Base-by-base conservation (phyloP, 192 early-diverging fungal genomes). In the Radiomyces spectabilis region DNA sequence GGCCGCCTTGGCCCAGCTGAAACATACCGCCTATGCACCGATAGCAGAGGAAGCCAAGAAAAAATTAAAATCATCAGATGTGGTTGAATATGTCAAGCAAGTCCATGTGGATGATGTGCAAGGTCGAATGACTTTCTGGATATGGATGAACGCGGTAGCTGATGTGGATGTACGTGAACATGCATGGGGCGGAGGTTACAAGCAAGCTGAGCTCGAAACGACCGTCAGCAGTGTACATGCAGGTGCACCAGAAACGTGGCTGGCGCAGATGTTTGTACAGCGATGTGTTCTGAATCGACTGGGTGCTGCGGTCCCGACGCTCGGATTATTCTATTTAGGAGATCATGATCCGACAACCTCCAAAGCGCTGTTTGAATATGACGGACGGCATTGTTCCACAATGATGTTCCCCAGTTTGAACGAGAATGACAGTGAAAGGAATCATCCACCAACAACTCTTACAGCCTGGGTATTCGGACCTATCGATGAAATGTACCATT, bases 401-500 rank as follows among this genome's bases (percentile, higher is more conserved):
- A 37, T 66, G 4, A 42, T 48, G 19, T 62, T 48, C 33, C 29
- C 55, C 21, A 22, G 34, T 13, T n/a, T n/a, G n/a, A n/a, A n/a
- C n/a, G n/a, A n/a, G n/a, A n/a, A n/a, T n/a, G n/a, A n/a, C n/a
- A n/a, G n/a, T n/a, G n/a, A n/a, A n/a, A n/a, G n/a, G n/a, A 41
- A 41, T 21, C 26, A 16, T 27, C 16, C 24, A 42, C 9, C 41
- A 43, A 31, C 26, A 8, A 46, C 55, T 22, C 8, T 52, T 16
- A 39, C 30, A 27, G 53, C 53, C 7, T 68, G 46, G 45, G 25
- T 69, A 29, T 48, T 57, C 16, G 53, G 41, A 30, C 67, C 67
- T 13, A 57, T 69, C 25, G 67, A 69, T 47, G 67, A 56, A 38
- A n/a, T 69, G 18, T 69, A 69, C 32, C 51, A 69, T 55, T 50